A percentile compares a stretch with the other conserved stretches of the same genome.
Conservation (phyloP, 2,329 filamentous ascomycete species). For the Fusarium sp. region DNA sequence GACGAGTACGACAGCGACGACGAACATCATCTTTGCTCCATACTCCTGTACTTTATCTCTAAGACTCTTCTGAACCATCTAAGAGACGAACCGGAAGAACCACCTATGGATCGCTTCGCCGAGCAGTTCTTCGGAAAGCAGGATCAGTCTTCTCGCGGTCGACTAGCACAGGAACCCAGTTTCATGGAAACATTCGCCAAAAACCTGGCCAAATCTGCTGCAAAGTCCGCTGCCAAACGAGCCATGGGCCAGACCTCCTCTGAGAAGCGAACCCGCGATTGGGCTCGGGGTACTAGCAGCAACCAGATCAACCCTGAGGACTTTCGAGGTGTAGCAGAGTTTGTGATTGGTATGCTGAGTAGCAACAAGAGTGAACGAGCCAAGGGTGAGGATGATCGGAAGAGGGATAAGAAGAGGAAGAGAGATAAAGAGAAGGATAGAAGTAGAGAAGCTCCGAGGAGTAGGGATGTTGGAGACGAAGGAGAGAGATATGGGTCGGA, state of each 20-base stretch:
- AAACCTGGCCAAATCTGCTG: constrained; percentile 41
- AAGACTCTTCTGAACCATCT: constrained; percentile 34
- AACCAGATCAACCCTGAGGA: constrained; percentile 38
- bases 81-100: neutral
- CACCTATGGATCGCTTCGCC: constrained; percentile 40
- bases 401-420: constrained; percentile 33
- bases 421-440: constrained; percentile 26
- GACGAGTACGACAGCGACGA: constrained; percentile 33
- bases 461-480: constrained; percentile 16
- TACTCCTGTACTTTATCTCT: constrained; percentile 39
- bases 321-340: constrained; percentile 38
- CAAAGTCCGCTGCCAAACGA: constrained; percentile 40
- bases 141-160: constrained; percentile 18
- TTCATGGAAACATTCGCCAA: constrained; percentile 42
- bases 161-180: constrained; percentile 28
- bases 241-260: constrained; percentile 34
- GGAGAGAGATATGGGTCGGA: constrained; percentile 32
- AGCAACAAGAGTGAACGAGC: constrained; percentile 21
- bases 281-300: constrained; percentile 6
- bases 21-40: constrained; percentile 35
- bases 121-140: constrained; percentile 41
- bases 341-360: constrained; percentile 40
- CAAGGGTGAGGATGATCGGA: constrained; percentile 19
- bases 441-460: constrained; percentile 19
- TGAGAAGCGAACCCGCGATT: constrained; percentile 22